Evolutionary conservation across 257 asterid genomes (phyloP).

Genomic region (Ilex aquifolium): DNA sequence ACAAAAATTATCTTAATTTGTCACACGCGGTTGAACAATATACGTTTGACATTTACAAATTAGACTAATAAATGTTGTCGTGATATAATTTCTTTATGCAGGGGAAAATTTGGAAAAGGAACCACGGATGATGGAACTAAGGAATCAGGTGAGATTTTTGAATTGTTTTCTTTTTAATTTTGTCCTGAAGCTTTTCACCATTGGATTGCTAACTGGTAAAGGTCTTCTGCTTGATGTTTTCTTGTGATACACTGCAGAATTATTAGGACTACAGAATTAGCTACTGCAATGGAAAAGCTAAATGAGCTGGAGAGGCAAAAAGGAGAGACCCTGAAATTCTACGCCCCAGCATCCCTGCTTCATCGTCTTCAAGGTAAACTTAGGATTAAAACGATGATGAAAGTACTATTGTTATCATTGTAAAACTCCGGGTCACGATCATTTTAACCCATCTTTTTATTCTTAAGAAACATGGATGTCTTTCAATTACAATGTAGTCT

Average conservation of each 20-base stretch:
- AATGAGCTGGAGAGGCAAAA: conserved; percentile 73
- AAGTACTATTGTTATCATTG: no score
- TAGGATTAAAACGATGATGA: not conserved
- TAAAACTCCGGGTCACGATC: not conserved
- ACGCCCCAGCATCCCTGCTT: conserved; percentile 76
- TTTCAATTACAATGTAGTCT: not conserved
- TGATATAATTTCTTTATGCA: conserved; percentile 18
- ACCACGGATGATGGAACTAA: conserved; percentile 79
- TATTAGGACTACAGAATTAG: conserved; percentile 88
- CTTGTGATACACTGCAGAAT: conserved; percentile 69
- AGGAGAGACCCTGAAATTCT: conserved; percentile 54
- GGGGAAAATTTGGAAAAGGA: conserved; percentile 91
- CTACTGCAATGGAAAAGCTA: conserved; percentile 84
- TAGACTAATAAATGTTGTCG: no score
- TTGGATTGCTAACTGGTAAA: conserved; percentile 2
- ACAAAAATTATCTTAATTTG: no score
- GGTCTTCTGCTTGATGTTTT: conserved; percentile 4
- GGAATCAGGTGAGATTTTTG: conserved; percentile 27
- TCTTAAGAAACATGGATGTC: not conserved
- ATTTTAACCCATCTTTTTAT: not conserved
- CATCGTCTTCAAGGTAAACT: conserved; percentile 62
- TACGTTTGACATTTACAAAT: no score
- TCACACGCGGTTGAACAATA: no score
- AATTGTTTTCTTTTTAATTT: conserved; percentile 1
- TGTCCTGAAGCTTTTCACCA: conserved; percentile 5